Evolutionary conservation across 2,329 filamentous ascomycete genomes (phyloP).

Genomic region (Penicillium hesseltinei): DNA sequence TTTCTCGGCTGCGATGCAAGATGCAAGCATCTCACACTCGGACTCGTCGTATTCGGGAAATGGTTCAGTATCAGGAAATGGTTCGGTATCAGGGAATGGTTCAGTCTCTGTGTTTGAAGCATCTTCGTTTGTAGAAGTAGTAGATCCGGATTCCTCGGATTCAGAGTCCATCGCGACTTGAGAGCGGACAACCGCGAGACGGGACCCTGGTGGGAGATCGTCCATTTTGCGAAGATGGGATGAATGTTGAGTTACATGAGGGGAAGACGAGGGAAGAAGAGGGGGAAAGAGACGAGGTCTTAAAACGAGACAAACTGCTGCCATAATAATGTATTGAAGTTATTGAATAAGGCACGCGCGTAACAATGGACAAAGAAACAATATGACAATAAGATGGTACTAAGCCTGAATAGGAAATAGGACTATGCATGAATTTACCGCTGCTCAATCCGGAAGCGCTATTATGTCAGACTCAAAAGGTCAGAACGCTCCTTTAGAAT

Average conservation of each 20-base stretch:
- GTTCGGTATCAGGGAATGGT: slow-evolving; percentile 28
- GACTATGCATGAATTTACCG: slow-evolving; percentile 27
- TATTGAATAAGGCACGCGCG: neutral
- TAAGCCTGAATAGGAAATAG: neutral
- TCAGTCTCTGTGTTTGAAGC: slow-evolving; percentile 9
- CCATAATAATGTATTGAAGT: neutral
- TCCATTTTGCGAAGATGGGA: slow-evolving; percentile 3
- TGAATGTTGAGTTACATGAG: neutral
- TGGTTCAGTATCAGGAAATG: slow-evolving; percentile 28
- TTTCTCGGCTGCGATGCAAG: slow-evolving; percentile 8
- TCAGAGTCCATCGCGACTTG: slow-evolving; percentile 12
- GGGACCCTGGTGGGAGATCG: neutral
- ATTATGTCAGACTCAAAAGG: slow-evolving; percentile 12
- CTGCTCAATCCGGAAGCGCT: slow-evolving; percentile 31
- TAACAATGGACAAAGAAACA: neutral
- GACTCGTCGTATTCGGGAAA: slow-evolving; percentile 30
- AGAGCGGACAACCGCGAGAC: slow-evolving; percentile 10
- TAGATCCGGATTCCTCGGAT: slow-evolving; percentile 1
- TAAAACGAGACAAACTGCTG: neutral
- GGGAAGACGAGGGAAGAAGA: neutral
- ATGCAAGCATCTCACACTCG: slow-evolving; percentile 7
- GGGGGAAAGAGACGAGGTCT: neutral
- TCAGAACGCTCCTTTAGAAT: slow-evolving; percentile 24
- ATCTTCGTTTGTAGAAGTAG: neutral
- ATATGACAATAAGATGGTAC: neutral